Evolutionary conservation across 495 filamentous ascomycete genomes (phyloP).

Genomic region (Aspergillus homomorphus): DNA sequence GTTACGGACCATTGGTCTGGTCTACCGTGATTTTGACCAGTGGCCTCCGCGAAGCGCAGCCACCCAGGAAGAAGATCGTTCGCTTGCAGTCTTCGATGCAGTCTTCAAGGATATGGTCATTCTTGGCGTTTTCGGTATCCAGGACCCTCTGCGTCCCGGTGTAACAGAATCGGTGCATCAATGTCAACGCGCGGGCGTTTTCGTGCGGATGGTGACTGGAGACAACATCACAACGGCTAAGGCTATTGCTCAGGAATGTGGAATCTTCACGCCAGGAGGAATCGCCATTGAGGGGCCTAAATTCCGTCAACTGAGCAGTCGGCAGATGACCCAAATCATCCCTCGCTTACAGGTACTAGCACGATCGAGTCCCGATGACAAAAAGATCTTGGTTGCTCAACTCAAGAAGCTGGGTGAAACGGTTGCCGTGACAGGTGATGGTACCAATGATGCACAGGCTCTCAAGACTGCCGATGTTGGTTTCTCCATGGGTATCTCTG

Average conservation of each 20-base stretch:
- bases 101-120: constrained; percentile 77
- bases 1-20: constrained; percentile 79
- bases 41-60: constrained; percentile 77
- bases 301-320: constrained; percentile 67
- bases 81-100: constrained; percentile 72
- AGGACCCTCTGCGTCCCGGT: constrained; percentile 78
- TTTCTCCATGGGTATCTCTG: constrained; percentile 88
- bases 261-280: constrained; percentile 72
- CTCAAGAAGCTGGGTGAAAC: constrained; percentile 85
- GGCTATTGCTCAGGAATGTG: constrained; percentile 80
- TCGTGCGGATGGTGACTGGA: constrained; percentile 88
- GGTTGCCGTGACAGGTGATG: constrained; percentile 90
- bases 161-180: constrained; percentile 72
- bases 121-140: constrained; percentile 78
- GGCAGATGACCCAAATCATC: constrained; percentile 66
- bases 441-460: constrained; percentile 88
- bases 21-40: constrained; percentile 83
- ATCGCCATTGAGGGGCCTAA: constrained; percentile 79
- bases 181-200: constrained; percentile 75
- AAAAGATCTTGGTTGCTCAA: constrained; percentile 72
- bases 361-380: constrained; percentile 80
- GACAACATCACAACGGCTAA: constrained; percentile 84
- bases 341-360: constrained; percentile 81
- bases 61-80: constrained; percentile 64
- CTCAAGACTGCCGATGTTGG: constrained; percentile 85